These are phyloP conservation scores for Nemania sp. DNA, from an alignment of 2,329 filamentous ascomycete species.

Conservation along the genomic window DNA sequence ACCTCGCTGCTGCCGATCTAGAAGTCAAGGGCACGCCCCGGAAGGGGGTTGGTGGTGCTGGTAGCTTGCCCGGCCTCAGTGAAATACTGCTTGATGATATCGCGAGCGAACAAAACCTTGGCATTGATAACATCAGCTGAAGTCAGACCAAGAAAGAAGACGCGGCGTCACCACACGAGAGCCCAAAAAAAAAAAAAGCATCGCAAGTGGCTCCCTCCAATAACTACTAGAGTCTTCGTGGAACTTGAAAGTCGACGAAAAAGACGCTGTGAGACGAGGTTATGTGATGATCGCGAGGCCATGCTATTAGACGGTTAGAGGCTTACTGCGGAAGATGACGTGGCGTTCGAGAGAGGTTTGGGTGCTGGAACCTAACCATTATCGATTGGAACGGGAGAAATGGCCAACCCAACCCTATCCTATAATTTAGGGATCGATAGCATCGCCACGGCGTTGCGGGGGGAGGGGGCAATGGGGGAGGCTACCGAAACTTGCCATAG, in stretches of 20 bases:
- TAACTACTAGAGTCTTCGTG: background rate
- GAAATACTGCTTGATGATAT: constrained; percentile 33
- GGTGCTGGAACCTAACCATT: background rate
- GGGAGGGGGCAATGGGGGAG: no score
- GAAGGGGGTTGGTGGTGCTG: constrained; percentile 23
- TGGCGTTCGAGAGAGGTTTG: background rate
- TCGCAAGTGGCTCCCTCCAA: no score
- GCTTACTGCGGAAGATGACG: background rate
- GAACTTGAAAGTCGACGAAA: background rate
- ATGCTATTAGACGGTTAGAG: background rate
- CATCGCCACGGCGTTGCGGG: background rate
- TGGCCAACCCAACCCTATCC: background rate
- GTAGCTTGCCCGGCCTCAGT: constrained; percentile 30
- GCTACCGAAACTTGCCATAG: constrained; percentile 3
- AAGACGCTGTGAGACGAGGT: background rate
- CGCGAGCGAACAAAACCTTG: constrained; percentile 16
- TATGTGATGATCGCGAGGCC: background rate
- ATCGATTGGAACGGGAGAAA: background rate
- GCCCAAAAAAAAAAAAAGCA: no score
- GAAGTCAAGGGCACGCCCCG: constrained; percentile 59
- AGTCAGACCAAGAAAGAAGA: background rate
- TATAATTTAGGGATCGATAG: background rate
- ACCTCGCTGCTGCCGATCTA: constrained; percentile 73
- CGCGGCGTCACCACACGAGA: background rate
- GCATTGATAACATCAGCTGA: constrained; percentile 24